phyloP scores from a whole-genome alignment of 2,329 filamentous ascomycete genomes.

The Scedosporium boydii region DNA sequence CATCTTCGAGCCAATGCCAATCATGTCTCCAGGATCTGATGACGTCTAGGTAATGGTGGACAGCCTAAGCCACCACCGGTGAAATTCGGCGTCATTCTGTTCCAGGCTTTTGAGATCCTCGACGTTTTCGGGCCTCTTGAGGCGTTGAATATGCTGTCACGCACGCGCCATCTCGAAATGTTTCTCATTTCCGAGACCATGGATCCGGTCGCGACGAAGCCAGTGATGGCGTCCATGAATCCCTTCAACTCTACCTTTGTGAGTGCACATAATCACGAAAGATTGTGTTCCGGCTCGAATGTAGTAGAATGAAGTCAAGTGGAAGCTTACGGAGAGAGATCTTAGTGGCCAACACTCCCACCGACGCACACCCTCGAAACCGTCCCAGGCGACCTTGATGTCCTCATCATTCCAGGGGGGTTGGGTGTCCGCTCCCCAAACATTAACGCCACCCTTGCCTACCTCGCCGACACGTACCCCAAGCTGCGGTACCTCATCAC shows the following conservation, averaged over 20 bases:
- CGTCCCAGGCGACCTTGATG: conserved; percentile 42
- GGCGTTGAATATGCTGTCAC: conserved; percentile 30
- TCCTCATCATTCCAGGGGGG: conserved; percentile 59
- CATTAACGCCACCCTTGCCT: conserved; percentile 26
- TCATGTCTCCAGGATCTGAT: too few relatives aligned
- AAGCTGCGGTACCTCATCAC: conserved; percentile 48
- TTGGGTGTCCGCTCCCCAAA: conserved; percentile 32
- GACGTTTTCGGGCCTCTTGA: conserved; percentile 39
- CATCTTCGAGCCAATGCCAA: too few relatives aligned
- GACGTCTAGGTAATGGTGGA: too few relatives aligned
- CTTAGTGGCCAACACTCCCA: conserved; percentile 35
- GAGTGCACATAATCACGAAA: conserved; percentile 19
- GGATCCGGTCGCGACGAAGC: conserved; percentile 28
- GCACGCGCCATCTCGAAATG: conserved; percentile 26
- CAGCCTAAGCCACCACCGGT: not conserved
- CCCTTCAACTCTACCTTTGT: conserved; percentile 25
- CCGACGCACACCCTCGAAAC: conserved; percentile 32
- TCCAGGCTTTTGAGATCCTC: conserved; percentile 32
- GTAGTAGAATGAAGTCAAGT: too few relatives aligned
- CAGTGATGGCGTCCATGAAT: conserved; percentile 11
- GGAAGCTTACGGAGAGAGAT: too few relatives aligned
- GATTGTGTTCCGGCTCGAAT: conserved; percentile 4
- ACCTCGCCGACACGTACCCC: conserved; percentile 34
- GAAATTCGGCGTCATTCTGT: not conserved
- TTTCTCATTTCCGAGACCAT: conserved; percentile 29